These are phyloP conservation scores for Fusarium beomiforme DNA, from an alignment of 2,329 filamentous ascomycete genomes.

Conservation along the genomic window DNA sequence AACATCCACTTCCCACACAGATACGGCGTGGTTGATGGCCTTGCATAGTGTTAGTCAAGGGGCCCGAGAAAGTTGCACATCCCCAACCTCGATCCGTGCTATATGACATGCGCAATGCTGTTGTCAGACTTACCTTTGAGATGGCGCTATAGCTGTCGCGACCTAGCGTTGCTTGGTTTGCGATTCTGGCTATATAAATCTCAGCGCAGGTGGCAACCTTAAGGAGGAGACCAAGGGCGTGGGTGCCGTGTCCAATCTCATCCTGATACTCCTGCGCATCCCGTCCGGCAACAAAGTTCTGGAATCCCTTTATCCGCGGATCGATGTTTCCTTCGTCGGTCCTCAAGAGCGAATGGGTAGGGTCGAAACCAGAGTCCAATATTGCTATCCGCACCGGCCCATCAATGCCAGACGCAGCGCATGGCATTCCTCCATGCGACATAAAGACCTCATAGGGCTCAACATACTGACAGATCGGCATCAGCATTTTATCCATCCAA, in stretches of 20 bases:
- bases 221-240: not conserved
- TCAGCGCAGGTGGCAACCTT: not conserved
- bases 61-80: not conserved
- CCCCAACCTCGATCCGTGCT: not conserved
- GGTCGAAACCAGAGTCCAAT: not conserved
- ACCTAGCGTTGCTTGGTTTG: not conserved
- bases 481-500: not conserved
- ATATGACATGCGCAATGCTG: not conserved
- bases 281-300: not conserved
- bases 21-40: not conserved
- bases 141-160: not conserved
- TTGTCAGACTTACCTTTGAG: not conserved
- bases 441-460: not conserved
- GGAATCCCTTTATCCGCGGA: not conserved
- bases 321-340: not conserved
- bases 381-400: not conserved
- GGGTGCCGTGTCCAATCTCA: not conserved
- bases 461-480: not conserved
- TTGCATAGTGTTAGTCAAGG: not conserved
- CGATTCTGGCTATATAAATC: not conserved
- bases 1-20: not conserved
- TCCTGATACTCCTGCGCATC: not conserved
- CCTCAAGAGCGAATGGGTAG: not conserved
- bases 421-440: not conserved
- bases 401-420: not conserved